phyloP scores from a whole-genome alignment of 352 stramenopile species.

The Globisporangium abappressorium region DNA sequence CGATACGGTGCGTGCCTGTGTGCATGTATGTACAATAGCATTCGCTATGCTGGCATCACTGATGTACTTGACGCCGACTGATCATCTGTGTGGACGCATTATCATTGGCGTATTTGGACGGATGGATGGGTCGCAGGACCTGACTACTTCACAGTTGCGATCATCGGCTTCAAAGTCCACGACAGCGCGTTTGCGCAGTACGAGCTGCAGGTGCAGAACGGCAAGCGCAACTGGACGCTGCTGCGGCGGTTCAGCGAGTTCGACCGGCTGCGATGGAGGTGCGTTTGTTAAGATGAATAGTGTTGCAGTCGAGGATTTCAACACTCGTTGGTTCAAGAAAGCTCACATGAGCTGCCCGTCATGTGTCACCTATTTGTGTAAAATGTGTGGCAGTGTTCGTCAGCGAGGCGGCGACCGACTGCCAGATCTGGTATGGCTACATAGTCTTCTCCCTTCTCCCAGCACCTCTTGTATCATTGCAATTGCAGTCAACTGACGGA shows the following conservation, averaged over 20 bases:
- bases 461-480: neutral
- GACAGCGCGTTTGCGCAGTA: slow-evolving; percentile 54
- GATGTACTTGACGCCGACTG: neutral
- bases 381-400: slow-evolving; percentile 28
- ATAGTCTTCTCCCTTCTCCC: neutral
- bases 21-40: too few relatives aligned
- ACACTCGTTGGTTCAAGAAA: neutral
- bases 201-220: slow-evolving; percentile 68
- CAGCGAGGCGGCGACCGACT: slow-evolving; percentile 43
- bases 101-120: neutral
- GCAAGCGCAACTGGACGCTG: slow-evolving; percentile 63
- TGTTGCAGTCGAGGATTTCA: neutral
- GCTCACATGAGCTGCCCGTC: neutral
- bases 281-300: neutral
- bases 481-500: neutral
- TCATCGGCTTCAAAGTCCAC: slow-evolving; percentile 50
- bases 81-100: neutral
- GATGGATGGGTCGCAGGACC: slow-evolving; percentile 29
- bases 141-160: slow-evolving; percentile 74
- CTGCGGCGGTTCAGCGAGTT: slow-evolving; percentile 77
- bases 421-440: slow-evolving; percentile 31
- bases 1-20: slow-evolving; percentile 50
- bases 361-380: neutral
- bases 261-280: slow-evolving; percentile 50
- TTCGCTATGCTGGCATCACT: neutral